Base-by-base conservation (phyloP, 2,329 filamentous ascomycete species). In the Colletotrichum ledebouriae region DNA sequence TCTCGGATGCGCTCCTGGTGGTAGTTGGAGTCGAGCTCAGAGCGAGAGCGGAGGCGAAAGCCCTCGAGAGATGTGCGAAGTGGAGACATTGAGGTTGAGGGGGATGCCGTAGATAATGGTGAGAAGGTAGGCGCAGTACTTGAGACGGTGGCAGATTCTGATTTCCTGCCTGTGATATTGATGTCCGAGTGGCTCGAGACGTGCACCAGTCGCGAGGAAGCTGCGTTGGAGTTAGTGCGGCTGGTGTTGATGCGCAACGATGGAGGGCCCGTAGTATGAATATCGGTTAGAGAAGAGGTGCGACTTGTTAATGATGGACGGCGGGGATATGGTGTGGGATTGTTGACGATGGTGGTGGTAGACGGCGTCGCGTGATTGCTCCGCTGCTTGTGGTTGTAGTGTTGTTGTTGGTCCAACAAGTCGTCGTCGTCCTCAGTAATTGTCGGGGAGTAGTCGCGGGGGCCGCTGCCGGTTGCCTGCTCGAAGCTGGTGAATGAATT, bases 11-110 rank as follows among this genome's bases (percentile, higher is more conserved):
- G 85, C 69, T 89, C 87, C 58, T 84, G 80, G 33, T 86, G 85
- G 29, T 69, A 71, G 12, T 79, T 82, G 6, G 85, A 83, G 73
- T 89, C 86, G 15, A 89, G 79, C 71, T 90, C 88, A 46, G 87
- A 89, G 69, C 86, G 85, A 56, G 86, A 86, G 70, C 89, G 87
- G 5, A 90, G 78, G 58, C 88, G 87, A 71, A 90, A 89, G 25
- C 83, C 83, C 60, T 91, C 89, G 55, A 90, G 81, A 0, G 88
- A 90, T 63, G 79, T 83, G 59, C 88, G 87, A 6, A 90, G 76
- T 2, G 87, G 86, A 3, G 86, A 86, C 74, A 83, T 81, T 41
- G 65, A 79, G 68, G 72, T 70, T 5, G 79, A 75, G 42, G 80
- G 81, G 3, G 81, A 78, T 4, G 75, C 70, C 2, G 80, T 77